A percentile compares a stretch with the other conserved stretches of the same genome.
phyloP scores from a whole-genome alignment of 2,329 filamentous ascomycete genomes.

The Fusarium sp. region DNA sequence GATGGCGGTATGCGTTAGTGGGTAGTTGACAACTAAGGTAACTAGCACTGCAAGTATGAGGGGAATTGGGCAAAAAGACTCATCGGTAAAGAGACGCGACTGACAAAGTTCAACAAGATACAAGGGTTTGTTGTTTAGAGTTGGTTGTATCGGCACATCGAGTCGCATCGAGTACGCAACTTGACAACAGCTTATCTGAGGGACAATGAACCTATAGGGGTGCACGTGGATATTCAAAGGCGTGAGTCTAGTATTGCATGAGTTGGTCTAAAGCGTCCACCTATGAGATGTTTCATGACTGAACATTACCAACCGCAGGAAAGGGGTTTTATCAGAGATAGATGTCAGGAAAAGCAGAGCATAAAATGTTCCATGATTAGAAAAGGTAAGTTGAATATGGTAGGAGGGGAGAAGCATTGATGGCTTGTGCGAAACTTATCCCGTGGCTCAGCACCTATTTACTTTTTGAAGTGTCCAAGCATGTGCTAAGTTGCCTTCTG shows the following conservation, averaged over 20 bases:
- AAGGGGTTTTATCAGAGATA: conserved; percentile 7
- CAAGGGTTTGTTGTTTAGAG: conserved; percentile 31
- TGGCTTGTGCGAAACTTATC: background rate
- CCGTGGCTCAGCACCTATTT: background rate
- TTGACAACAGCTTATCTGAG: conserved; percentile 41
- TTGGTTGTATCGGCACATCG: conserved; percentile 34
- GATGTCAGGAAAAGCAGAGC: background rate
- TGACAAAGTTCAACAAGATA: conserved; percentile 17
- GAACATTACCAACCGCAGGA: conserved; percentile 16
- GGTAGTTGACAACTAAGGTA: conserved; percentile 13
- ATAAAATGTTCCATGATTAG: background rate
- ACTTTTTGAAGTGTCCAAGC: background rate
- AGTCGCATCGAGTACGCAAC: conserved; percentile 27
- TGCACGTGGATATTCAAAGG: background rate
- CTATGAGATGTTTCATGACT: conserved; percentile 32
- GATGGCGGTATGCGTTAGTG: conserved; percentile 11
- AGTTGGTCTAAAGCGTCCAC: conserved; percentile 25
- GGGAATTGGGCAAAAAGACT: background rate
- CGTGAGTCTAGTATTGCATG: conserved; percentile 21
- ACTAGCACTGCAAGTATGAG: background rate
- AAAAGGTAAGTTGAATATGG: background rate
- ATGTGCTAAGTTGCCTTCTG: background rate
- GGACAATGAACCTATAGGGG: conserved; percentile 11
- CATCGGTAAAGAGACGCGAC: background rate
- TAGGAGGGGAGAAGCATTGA: background rate